phyloP scores from a whole-genome alignment of 805 yeast species.

The Saccharomycopsis javanensis region DNA sequence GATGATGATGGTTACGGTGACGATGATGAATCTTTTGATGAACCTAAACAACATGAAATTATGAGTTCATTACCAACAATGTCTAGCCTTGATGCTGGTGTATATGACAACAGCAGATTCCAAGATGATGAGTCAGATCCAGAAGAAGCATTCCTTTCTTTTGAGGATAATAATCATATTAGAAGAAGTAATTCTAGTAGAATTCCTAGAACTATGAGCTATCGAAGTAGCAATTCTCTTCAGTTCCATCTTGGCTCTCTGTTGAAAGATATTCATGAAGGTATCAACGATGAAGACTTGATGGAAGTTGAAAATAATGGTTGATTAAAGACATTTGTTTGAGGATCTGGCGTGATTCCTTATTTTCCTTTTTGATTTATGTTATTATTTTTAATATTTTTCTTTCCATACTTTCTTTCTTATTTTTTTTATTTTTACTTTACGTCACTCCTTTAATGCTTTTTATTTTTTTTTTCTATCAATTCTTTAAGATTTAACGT shows the following conservation, averaged over 20 bases:
- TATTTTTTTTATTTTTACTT: neutral
- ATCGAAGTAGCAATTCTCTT: neutral
- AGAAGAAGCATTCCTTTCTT: neutral
- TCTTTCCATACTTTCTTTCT: neutral
- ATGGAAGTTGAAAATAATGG: neutral
- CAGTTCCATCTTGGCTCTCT: neutral
- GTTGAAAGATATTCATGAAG: neutral
- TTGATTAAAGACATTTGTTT: neutral
- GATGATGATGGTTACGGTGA: slow-evolving; percentile 16
- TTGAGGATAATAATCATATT: neutral
- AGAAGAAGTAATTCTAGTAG: neutral
- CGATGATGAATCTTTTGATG: slow-evolving; percentile 19
- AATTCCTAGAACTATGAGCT: neutral
- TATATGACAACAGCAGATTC: neutral
- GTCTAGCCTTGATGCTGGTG: slow-evolving; percentile 15
- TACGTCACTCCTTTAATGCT: neutral
- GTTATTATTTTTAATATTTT: neutral
- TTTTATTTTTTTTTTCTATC: neutral
- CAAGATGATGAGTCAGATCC: neutral
- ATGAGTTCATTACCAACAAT: slow-evolving; percentile 19
- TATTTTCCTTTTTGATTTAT: neutral
- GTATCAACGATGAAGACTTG: neutral
- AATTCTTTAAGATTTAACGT: neutral
- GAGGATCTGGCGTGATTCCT: too few species aligned
- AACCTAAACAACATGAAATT: slow-evolving; percentile 19